A percentile compares a stretch with the other conserved stretches of the same genome.
These are phyloP conservation scores for Acaromyces ingoldii DNA, from an alignment of 1,284 basidiomycete species.

Conservation along the genomic window DNA sequence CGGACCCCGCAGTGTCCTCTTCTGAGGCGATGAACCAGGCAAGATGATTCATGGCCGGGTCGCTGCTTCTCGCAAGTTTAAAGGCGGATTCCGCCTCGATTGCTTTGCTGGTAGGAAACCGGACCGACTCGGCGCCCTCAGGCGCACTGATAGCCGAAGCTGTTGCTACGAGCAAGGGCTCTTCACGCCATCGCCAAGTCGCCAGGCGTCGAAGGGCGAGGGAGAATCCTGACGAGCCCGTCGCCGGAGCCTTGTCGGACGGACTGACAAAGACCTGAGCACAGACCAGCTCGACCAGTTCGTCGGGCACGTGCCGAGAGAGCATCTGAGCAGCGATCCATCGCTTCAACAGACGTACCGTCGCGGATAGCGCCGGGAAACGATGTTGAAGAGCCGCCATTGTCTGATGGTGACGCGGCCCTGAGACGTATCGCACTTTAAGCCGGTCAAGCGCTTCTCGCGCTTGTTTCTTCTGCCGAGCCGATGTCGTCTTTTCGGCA, in stretches of 20 bases:
- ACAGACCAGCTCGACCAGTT: slow-evolving; percentile 78
- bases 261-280: slow-evolving; percentile 59
- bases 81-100: too few species aligned
- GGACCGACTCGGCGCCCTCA: too few species aligned
- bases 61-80: too few species aligned
- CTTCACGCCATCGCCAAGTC: slow-evolving; percentile 68
- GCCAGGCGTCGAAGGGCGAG: slow-evolving; percentile 69
- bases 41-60: slow-evolving; percentile 52
- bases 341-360: slow-evolving; percentile 80
- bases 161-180: slow-evolving; percentile 57
- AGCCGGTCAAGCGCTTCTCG: slow-evolving; percentile 65
- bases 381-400: slow-evolving; percentile 74
- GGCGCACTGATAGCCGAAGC: slow-evolving; percentile 41
- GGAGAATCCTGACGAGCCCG: slow-evolving; percentile 67
- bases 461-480: slow-evolving; percentile 56
- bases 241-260: slow-evolving; percentile 52
- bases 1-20: slow-evolving; percentile 66
- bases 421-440: slow-evolving; percentile 67
- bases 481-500: slow-evolving; percentile 51
- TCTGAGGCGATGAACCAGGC: slow-evolving; percentile 82
- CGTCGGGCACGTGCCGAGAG: slow-evolving; percentile 63
- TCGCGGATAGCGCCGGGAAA: slow-evolving; percentile 73
- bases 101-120: too few species aligned
- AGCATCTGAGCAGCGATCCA: slow-evolving; percentile 92
- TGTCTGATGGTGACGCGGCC: slow-evolving; percentile 77